Evolutionary conservation across 345 rosid genomes (phyloP), one percentile per base, ranked within the genome.

Genomic region (Hibiscus syriacus): DNA sequence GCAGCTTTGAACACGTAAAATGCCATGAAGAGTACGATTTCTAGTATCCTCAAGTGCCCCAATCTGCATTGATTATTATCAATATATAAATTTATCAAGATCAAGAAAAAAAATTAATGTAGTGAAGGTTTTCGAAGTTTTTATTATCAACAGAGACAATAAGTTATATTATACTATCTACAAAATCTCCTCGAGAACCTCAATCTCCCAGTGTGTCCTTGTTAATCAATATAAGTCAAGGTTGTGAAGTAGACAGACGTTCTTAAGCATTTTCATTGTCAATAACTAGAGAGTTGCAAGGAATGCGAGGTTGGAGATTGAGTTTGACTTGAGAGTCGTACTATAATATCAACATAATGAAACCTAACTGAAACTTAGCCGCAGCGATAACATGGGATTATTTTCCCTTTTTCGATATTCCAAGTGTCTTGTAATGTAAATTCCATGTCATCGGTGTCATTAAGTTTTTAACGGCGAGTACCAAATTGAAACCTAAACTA

Each of bases 41-140:
- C 99, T 86, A 46, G 98, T 91, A 71, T 94, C 99, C 73, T 94
- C 99, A 70, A 94, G 99, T 76, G 85, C 84, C 23, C 99, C 99
- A 65, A 94, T 92, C 99, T 94, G 90, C 73, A 79, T 65, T 38
- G 58, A 71, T 57, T 58, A 26, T 53, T 34, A 67, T 45, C 20
- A 61, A 52, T 64, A 66, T 6, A 27, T 61, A 27, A 34, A 55
- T 23, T 20, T 20, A 50, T 9, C 55, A 20, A 50, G 26, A 50
- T 10, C 10, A 38, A 10, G 11, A 2, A 36, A 36, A 36, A 36
- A 36, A 13, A 9, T 38, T 11, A 11, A 38, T 38, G 41, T 3
- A 8, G 8, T 38, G 41, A 3, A 13, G 41, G 0, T 38, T 38
- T 38, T 3, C 17, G 5, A 43, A 43, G 5, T 43, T 12, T 36